Base-by-base conservation (phyloP, 2,329 filamentous ascomycete species). In the Plenodomus tracheiphilus region DNA sequence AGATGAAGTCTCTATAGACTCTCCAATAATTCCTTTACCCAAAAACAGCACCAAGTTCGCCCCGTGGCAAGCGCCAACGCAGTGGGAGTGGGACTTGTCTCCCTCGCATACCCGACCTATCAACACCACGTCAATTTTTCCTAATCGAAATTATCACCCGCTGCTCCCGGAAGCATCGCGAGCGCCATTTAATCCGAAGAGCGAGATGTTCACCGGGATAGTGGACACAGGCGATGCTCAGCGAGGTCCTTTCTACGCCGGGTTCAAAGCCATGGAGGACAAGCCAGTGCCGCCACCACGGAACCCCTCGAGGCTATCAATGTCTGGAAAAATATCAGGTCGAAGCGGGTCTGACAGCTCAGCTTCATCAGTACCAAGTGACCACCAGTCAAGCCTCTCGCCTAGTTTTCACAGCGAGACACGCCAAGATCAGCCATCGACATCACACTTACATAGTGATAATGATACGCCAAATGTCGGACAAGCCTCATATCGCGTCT, bases 131-230 rank as follows among this genome's bases (percentile, higher is more conserved):
- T 46, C 39, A 34, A 36, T n/a, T 3, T 47, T 40, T 41, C 16
- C 50, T 15, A 41, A 39, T 41, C 60, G 62, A 21, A 52, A 41
- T 10, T 68, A 62, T 37, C 65, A 58, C 28, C 64, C 62, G 34
- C 49, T 69, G 6, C 48, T 71, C 16, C 66, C 67, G 35, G 68
- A 69, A n/a, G 58, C 66, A 30, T 66, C 60, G 34, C 59, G 65
- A 19, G 57, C 60, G 35, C 2, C 46, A 7, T 21, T 42, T 17
- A 58, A 62, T 17, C 53, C 49, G 43, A 32, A 46, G 6, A 42
- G 51, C 41, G 51, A 63, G 18, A 9, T 56, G 34, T 39, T n/a
- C 22, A 37, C 54, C 3, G 56, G 51, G 47, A 47, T 53, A 19
- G 22, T 46, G 17, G 43, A 35, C 11, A 20, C 51, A 1, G 44